Evolutionary conservation across 306 rosid genomes (phyloP), one percentile per base, ranked within the genome.

Genomic region (Trichosanthes truncata): DNA sequence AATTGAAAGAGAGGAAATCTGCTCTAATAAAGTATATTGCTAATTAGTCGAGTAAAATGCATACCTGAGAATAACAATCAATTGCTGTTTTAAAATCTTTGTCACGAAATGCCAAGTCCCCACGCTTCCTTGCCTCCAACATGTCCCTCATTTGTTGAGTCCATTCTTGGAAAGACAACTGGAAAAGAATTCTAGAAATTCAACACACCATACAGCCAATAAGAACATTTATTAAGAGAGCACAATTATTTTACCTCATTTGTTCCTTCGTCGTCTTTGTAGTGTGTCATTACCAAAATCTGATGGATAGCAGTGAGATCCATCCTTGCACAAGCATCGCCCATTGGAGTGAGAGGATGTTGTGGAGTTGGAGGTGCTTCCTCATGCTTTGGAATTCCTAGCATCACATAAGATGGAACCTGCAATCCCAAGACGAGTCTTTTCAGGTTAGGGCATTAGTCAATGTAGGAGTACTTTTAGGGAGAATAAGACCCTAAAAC

Each of bases 91-190:
- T 91, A 78, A 89, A 88, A 87, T 91, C 94, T 85, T 77, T 86
- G 81, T 89, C 96, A 25, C 91, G 96, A 61, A 91, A 91, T 72
- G 96, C 96, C 81, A 87, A 65, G 85, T 93, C 94, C 20, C 93
- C 94, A 15, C 87, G 89, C 85, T 89, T 91, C 83, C 96, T 84
- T 62, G 94, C 94, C 78, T 84, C 91, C 84, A 89, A 79, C 91
- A 89, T 87, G 76, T 93, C 96, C 82, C 90, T 88, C 86, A 89
- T 88, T 80, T 88, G 94, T 77, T 89, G 97, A 41, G 92, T 91
- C 94, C 97, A 93, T 81, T 89, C 97, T 89, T 91, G 96, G 88
- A 91, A 93, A 82, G 92, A 93, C 82, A 91, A 80, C 91, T 89
- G 46, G 57, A 78, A 76, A 53, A 71, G 56, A 71, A 31, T 14